Conservation (phyloP, 257 asterid genomes). For the Agastache rugosa region DNA sequence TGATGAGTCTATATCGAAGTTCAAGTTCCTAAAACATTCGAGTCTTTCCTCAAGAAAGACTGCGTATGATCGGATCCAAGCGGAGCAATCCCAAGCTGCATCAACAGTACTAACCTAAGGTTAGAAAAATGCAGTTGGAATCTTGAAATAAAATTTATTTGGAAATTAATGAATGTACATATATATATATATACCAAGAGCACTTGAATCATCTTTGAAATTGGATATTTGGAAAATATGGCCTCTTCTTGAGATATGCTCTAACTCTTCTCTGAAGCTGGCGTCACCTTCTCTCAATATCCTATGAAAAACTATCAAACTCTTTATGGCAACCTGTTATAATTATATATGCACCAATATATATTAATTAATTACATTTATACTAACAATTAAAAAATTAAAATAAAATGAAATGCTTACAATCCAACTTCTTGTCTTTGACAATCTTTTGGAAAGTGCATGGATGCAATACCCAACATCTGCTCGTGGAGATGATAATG, state of each 20-base stretch:
- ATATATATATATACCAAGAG: conserved; percentile 56
- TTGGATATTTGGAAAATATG: conserved; percentile 67
- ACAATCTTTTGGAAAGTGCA: conserved; percentile 76
- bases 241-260: conserved; percentile 69
- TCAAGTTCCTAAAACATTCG: conserved; percentile 70
- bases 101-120: conserved; percentile 18
- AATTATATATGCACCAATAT: no score
- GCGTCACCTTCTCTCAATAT: conserved; percentile 86
- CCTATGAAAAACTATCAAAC: conserved; percentile 82
- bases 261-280: conserved; percentile 73
- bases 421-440: conserved; percentile 80
- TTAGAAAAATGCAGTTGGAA: conserved; percentile 16
- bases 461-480: conserved; percentile 93
- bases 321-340: conserved; percentile 80
- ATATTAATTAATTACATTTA: no score
- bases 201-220: conserved; percentile 87
- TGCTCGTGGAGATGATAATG: conserved; percentile 78
- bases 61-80: conserved; percentile 87
- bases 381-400: not conserved
- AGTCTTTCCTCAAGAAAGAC: conserved; percentile 85
- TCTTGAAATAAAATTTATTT: not conserved
- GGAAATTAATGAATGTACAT: not conserved
- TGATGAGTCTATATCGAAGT: conserved; percentile 62
- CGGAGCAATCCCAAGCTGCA: conserved; percentile 97
- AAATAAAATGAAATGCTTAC: conserved; percentile 45